phyloP scores from a whole-genome alignment of 805 yeast genomes.

The Candida anglica region DNA sequence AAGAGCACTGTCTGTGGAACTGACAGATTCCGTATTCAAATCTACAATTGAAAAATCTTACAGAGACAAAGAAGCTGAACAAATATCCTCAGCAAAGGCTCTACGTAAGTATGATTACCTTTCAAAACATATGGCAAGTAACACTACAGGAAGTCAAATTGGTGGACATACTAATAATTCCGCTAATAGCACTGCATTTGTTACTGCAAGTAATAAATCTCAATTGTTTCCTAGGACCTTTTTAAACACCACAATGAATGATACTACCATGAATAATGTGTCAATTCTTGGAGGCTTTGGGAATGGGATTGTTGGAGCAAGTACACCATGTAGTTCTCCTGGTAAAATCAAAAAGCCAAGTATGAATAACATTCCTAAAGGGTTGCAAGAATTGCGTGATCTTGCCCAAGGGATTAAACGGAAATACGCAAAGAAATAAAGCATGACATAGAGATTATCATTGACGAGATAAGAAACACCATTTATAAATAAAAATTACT shows the following conservation, averaged over 20 bases:
- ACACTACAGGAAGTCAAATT: constrained; percentile 2
- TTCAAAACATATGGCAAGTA: constrained; percentile 19
- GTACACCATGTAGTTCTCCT: constrained; percentile 33
- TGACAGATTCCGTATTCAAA: not conserved
- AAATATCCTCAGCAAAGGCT: constrained; percentile 24
- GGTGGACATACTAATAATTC: constrained; percentile 1
- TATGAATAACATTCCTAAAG: constrained; percentile 12
- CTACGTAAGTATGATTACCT: constrained; percentile 29
- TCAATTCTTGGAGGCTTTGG: constrained; percentile 33
- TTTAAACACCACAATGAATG: constrained; percentile 8
- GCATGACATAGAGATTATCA: not conserved
- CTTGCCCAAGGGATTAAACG: constrained; percentile 15
- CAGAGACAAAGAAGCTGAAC: constrained; percentile 23
- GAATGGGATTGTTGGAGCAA: constrained; percentile 33
- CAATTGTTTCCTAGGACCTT: constrained; percentile 7
- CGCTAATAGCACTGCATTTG: constrained; percentile 6
- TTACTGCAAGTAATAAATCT: constrained; percentile 1
- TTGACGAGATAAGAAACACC: not conserved
- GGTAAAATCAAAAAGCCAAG: constrained; percentile 7
- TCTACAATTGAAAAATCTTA: constrained; percentile 9
- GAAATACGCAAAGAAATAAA: constrained; percentile 2
- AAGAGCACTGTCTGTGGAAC: constrained; percentile 2
- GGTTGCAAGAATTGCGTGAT: constrained; percentile 18
- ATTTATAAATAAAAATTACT: too few relatives aligned
- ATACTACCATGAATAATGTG: constrained; percentile 16